Percentiles rank a stretch among this genome's conserved stretches.
Evolutionary conservation across 2,329 filamentous ascomycete genomes (phyloP).

Genomic region (Fusarium caatingaense): DNA sequence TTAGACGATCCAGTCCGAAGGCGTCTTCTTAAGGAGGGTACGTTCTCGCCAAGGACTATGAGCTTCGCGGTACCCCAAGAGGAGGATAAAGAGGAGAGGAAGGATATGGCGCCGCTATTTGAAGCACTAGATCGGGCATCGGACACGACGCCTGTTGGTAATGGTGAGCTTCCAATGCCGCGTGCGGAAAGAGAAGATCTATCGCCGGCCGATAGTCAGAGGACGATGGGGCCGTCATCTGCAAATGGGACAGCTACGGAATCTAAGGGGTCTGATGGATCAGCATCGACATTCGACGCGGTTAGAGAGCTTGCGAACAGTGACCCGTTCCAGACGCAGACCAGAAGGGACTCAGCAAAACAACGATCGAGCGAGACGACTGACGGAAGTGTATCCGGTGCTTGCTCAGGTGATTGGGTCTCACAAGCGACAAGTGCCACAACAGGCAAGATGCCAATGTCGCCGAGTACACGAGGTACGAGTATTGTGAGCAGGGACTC

Average conservation of each 20-base stretch:
- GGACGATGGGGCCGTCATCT: conserved; percentile 45
- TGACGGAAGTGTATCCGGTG: conserved; percentile 67
- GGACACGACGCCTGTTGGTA: conserved; percentile 38
- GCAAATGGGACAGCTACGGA: conserved; percentile 42
- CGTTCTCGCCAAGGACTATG: conserved; percentile 59
- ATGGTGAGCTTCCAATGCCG: conserved; percentile 40
- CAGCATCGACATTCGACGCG: conserved; percentile 58
- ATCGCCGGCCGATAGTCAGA: conserved; percentile 45
- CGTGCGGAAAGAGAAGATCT: conserved; percentile 44
- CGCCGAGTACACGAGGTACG: conserved; percentile 73
- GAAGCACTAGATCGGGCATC: conserved; percentile 35
- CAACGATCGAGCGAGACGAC: conserved; percentile 72
- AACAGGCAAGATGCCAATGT: conserved; percentile 72
- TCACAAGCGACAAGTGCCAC: conserved; percentile 72
- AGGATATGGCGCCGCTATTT: conserved; percentile 26
- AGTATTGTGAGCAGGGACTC: conserved; percentile 73
- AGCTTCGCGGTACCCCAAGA: conserved; percentile 52
- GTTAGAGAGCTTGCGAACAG: conserved; percentile 61
- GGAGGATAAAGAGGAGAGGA: conserved; percentile 45
- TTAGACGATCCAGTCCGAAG: conserved; percentile 54
- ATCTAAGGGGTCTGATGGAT: conserved; percentile 59
- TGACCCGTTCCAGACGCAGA: conserved; percentile 59
- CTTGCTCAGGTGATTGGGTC: conserved; percentile 68
- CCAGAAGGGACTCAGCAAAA: conserved; percentile 54
- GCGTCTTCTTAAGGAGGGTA: conserved; percentile 54